Base-by-base conservation (phyloP, 2,329 filamentous ascomycete species). In the Alternaria sp. region DNA sequence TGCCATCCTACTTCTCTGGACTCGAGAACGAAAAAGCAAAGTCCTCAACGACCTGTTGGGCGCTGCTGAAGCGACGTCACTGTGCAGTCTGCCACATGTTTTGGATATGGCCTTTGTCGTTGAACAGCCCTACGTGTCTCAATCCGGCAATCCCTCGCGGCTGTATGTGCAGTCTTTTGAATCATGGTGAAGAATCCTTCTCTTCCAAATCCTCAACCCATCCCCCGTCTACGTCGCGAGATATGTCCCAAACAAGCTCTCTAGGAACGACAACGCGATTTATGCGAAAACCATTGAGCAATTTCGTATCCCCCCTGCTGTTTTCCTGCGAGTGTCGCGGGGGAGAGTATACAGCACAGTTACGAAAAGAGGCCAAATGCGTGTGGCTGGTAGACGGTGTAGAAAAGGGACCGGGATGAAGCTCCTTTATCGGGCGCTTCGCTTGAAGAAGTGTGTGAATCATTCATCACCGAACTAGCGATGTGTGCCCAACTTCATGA, bases 371-470 rank as follows among this genome's bases (percentile, higher is more conserved):
- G 52, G 56, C 50, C 24, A 57, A 53, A 55, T 62, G 50, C 63
- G 58, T 52, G 66, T 67, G 69, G 69, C 67, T 70, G 68, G 65
- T 58, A 51, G 51, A 56, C 63, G 57, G 65, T 71, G 65, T 69
- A 60, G 67, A 58, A 58, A 66, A 56, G 61, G 60, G 59, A 57
- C 71, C 69, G 60, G 70, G 70, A 67, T 69, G 14, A 1, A 37
- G 53, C 45, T 67, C 51, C 51, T 65, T 73, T 68, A 69, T 68
- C 65, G 65, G 69, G 72, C 72, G 72, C 70, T 73, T 75, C 62
- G 63, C 58, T 45, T 54, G 33, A 60, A 58, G 61, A 50, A 61
- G n/a, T n/a, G 45, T 66, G 65, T 67, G 61, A 66, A 68, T 37
- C 58, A 53, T 48, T 34, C 44, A 48, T 54, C 55, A 57, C 51